phyloP scores from a whole-genome alignment of 139 green algal species.

The Chlamydomonas applanata region DNA sequence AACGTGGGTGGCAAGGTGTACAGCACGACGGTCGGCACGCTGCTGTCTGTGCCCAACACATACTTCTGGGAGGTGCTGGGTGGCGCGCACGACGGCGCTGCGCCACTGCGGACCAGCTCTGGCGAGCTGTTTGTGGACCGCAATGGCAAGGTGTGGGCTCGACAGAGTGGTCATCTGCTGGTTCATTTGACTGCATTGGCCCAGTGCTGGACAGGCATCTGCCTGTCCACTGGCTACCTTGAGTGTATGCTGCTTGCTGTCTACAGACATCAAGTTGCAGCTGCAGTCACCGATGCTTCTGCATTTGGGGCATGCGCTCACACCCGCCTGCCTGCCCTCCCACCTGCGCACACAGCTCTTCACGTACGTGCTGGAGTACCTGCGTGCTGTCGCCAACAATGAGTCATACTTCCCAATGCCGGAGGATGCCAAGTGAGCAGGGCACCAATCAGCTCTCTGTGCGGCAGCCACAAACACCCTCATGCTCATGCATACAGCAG shows the following conservation, averaged over 20 bases:
- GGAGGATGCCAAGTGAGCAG: conserved; percentile 23
- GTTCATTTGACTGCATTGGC: neutral
- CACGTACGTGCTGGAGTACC: conserved; percentile 31
- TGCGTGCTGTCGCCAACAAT: conserved; percentile 12
- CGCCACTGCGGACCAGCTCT: conserved; percentile 3
- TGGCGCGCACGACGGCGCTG: neutral
- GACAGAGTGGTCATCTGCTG: neutral
- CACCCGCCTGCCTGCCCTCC: neutral
- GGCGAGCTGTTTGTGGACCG: conserved; percentile 39
- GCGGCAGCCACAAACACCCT: no score
- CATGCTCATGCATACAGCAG: no score
- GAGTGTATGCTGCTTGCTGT: no score
- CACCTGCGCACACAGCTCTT: no score
- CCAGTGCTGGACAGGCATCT: no score
- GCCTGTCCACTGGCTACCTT: no score
- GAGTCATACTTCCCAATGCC: conserved; percentile 26
- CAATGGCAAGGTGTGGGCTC: conserved; percentile 11
- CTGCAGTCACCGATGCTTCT: neutral
- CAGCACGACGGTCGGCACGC: conserved; percentile 21
- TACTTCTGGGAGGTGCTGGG: conserved; percentile 29
- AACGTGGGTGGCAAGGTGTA: conserved; percentile 30
- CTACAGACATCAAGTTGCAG: neutral
- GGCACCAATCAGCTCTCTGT: neutral
- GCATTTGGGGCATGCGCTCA: neutral
- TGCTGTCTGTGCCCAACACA: conserved; percentile 20